phyloP scores from a whole-genome alignment of 192 early-diverging fungal genomes.

The Phycomyces nitens region DNA sequence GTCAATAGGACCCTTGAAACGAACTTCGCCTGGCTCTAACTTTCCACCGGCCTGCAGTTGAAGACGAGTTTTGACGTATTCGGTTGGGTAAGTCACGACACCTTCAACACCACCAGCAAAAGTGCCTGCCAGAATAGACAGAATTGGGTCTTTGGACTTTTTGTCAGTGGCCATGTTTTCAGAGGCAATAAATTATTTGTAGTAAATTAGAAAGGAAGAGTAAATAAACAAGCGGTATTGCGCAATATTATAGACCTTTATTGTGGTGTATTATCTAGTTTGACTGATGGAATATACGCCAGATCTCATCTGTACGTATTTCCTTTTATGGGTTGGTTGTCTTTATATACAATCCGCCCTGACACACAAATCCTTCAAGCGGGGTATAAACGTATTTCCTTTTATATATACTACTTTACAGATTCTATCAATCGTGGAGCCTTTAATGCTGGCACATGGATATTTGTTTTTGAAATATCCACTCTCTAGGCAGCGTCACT shows the following conservation, averaged over 20 bases:
- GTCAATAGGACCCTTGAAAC: constrained; percentile 79
- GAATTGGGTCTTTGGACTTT: constrained; percentile 40
- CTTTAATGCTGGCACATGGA: no score
- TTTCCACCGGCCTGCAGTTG: constrained; percentile 74
- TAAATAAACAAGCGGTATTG: not conserved
- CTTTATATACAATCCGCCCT: not conserved
- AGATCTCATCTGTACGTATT: not conserved
- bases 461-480: no score
- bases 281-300: no score
- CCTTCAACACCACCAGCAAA: constrained; percentile 91
- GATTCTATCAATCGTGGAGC: no score
- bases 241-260: not conserved
- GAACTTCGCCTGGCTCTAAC: constrained; percentile 33
- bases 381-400: no score
- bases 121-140: constrained; percentile 80
- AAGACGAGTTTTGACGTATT: constrained; percentile 94
- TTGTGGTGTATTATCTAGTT: no score
- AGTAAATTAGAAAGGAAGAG: constrained; percentile 9
- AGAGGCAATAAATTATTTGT: no score
- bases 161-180: constrained; percentile 9
- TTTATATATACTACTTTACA: no score
- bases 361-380: no score
- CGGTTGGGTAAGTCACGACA: constrained; percentile 90
- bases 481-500: no score
- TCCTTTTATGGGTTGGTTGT: not conserved